These are phyloP conservation scores for Orbilia oligospora DNA, from an alignment of 2,329 filamentous ascomycete species.

Conservation along the genomic window DNA sequence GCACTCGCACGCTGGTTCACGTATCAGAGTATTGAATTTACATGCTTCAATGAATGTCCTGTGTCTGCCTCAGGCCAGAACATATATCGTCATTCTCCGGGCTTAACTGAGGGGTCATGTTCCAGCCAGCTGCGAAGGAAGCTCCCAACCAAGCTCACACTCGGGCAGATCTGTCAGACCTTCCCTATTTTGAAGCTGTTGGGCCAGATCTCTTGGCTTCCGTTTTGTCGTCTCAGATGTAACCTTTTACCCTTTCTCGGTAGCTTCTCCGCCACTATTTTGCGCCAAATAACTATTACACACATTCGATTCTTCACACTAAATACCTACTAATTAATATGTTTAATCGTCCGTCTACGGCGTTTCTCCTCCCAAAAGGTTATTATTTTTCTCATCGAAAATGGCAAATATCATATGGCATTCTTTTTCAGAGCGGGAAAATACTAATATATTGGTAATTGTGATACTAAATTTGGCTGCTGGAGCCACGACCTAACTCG, in stretches of 20 bases:
- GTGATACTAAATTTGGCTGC: slow-evolving; percentile 24
- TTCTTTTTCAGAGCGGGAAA: background rate
- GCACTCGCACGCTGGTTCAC: background rate
- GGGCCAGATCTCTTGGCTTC: slow-evolving; percentile 9
- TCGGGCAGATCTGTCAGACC: background rate
- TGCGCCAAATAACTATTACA: background rate
- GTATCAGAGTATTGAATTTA: too few relatives aligned
- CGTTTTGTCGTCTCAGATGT: slow-evolving; percentile 15
- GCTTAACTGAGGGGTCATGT: background rate
- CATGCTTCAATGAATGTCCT: background rate
- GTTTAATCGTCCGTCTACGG: slow-evolving; percentile 4
- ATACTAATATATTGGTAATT: background rate
- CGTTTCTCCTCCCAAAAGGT: background rate
- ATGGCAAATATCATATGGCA: background rate
- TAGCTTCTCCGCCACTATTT: slow-evolving; percentile 6
- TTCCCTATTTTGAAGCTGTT: background rate
- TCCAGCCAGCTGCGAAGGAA: background rate
- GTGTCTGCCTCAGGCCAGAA: background rate
- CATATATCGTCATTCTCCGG: slow-evolving; percentile 6
- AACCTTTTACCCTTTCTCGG: slow-evolving; percentile 27
- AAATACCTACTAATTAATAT: too few relatives aligned
- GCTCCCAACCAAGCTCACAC: background rate
- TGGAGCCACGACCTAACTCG: slow-evolving; percentile 16
- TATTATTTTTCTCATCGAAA: background rate
- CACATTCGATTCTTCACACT: too few relatives aligned